These are phyloP conservation scores for Aspergillus sparsus DNA, from an alignment of 495 filamentous ascomycete species.

Conservation along the genomic window DNA sequence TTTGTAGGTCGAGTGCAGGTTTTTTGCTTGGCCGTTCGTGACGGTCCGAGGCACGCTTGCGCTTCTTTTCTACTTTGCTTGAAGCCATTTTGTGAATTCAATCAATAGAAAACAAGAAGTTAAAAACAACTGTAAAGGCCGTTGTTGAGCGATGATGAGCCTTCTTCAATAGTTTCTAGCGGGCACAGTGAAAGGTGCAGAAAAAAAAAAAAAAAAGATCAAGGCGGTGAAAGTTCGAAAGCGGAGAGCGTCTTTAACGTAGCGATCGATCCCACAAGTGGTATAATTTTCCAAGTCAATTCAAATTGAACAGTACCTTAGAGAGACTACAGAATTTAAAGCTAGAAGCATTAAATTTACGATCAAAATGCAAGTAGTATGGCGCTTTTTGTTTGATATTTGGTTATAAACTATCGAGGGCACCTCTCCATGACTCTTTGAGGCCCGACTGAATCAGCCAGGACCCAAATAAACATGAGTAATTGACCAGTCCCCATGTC, in stretches of 20 bases:
- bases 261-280: constrained; percentile 8
- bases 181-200: not conserved
- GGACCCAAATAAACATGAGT: constrained; percentile 22
- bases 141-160: constrained; percentile 3
- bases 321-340: not conserved
- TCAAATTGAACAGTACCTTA: not conserved
- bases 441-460: constrained; percentile 23
- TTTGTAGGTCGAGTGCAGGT: constrained; percentile 52
- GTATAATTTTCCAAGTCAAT: not conserved
- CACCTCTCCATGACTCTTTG: constrained; percentile 45
- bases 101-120: not conserved
- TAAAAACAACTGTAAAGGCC: not conserved
- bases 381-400: constrained; percentile 31
- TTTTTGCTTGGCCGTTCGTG: constrained; percentile 63
- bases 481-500: constrained; percentile 48
- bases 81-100: constrained; percentile 48
- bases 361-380: constrained; percentile 3
- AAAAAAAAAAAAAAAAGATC: constrained; percentile 32
- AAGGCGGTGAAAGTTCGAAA: constrained; percentile 22
- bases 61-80: constrained; percentile 64
- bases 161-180: not conserved
- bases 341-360: too few relatives aligned
- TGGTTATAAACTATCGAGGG: constrained; percentile 38
- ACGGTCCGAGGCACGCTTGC: constrained; percentile 63
- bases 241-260: constrained; percentile 14